A percentile compares a stretch with the other conserved stretches of the same genome.
These are phyloP conservation scores for Erodium trifolium DNA, from an alignment of 441 rosid genomes.

Conservation along the genomic window DNA sequence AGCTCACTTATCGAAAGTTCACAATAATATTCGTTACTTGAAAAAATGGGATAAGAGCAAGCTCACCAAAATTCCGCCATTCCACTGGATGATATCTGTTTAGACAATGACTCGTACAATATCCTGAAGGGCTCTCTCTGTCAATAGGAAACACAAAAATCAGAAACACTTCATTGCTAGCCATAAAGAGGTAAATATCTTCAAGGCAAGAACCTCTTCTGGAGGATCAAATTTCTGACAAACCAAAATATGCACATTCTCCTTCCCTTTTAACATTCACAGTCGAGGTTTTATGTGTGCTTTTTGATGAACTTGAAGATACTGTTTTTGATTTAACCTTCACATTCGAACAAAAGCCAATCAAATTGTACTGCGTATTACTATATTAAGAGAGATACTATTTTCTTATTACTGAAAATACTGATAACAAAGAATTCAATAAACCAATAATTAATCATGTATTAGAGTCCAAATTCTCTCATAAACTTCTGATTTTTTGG, in stretches of 20 bases:
- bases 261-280: slow-evolving; percentile 32
- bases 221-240: slow-evolving; percentile 88
- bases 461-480: no score
- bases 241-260: slow-evolving; percentile 68
- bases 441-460: no score
- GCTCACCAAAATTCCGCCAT: slow-evolving; percentile 95
- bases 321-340: slow-evolving; percentile 40
- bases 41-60: slow-evolving; percentile 9
- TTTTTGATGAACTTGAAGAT: slow-evolving; percentile 41
- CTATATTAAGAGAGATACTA: not conserved
- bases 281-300: slow-evolving; percentile 27
- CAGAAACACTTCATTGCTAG: slow-evolving; percentile 12
- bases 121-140: slow-evolving; percentile 94
- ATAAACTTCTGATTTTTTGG: no score
- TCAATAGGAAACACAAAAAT: slow-evolving; percentile 19
- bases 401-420: no score
- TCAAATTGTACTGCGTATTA: not conserved
- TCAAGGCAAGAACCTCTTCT: slow-evolving; percentile 53
- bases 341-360: slow-evolving; percentile 16
- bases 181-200: slow-evolving; percentile 10
- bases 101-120: slow-evolving; percentile 76
- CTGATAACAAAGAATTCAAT: no score
- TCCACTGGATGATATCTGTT: slow-evolving; percentile 77
- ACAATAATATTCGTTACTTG: not conserved
- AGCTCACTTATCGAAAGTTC: no score